Base-by-base conservation (phyloP, 1,139 yeast species). In the Hyphopichia fennica region DNA sequence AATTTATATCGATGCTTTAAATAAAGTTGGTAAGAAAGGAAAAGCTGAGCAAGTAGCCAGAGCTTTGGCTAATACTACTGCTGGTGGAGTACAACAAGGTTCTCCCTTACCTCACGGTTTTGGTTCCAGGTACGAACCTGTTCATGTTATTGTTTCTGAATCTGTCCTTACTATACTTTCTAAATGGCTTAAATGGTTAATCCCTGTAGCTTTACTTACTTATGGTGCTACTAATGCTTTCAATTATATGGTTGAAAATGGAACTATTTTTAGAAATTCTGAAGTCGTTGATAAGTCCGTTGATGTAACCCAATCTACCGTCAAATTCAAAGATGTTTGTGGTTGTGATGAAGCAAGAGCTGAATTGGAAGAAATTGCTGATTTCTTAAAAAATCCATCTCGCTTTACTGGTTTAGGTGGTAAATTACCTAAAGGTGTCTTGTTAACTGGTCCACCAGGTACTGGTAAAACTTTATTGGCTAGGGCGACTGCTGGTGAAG, bases 261-360 rank as follows among this genome's bases (percentile, higher is more conserved):
- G 96, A 7, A 82, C 95, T 16, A 79, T 91, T 39, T 76, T 90
- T 67, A 89, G 87, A 56, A 84, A 85, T 49, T 70, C 87, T 17
- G 88, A 85, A 45, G 84, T 82, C 4, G 80, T 82, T 19, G 95
- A 87, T 54, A 83, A 84, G 58, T 76, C 88, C 4, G 84, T 85
- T 39, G 96, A 93, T 56, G 93, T 89, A 37, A 78, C 87, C 25
- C 88, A 88, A 59, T 87, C 95, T 10, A 87, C 88, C 34, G 98
- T 91, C 37, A 82, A 82, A 58, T 95, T 95, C 62, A 79, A 81
- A 37, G 99, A 95, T 62, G 98, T 95, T 30, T 88, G 93, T 59
- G 99, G 99, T 40, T 96, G 95, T 50, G 99, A 95, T 63, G 99
- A 95, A 68, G 99, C 99, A 13, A 82, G 97, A 58, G 91, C 95